Conservation (phyloP, 1,284 basidiomycete species). For the Puccinia hordei region DNA sequence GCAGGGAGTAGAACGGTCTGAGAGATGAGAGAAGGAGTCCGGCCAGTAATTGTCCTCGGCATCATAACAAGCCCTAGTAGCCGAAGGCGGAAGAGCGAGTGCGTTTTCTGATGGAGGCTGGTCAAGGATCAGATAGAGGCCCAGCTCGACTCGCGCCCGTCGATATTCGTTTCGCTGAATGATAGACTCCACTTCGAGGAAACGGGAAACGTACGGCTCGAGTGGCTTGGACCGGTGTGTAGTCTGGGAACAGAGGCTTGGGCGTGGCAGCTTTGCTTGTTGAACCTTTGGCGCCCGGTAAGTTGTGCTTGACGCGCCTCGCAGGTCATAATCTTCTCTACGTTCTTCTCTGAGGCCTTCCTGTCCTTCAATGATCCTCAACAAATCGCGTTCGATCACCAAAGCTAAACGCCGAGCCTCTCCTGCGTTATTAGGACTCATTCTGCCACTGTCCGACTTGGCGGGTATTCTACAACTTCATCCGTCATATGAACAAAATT, state of each 20-base stretch:
- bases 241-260: not conserved
- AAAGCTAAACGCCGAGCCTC: not conserved
- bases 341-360: not conserved
- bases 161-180: slow-evolving; percentile 15
- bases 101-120: not conserved
- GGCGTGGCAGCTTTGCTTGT: not conserved
- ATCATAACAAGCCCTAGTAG: not conserved
- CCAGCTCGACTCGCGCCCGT: not conserved
- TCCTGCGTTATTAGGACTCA: not conserved
- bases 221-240: not conserved
- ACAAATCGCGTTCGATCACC: not conserved
- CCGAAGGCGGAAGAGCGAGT: not conserved
- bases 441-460: not conserved
- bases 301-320: not conserved
- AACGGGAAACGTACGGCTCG: not conserved
- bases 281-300: not conserved
- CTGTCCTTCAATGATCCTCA: not conserved
- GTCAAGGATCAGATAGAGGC: slow-evolving; percentile 7
- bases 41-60: not conserved
- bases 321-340: not conserved
- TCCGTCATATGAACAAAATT: not conserved
- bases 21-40: slow-evolving; percentile 10
- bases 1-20: not conserved
- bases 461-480: not conserved
- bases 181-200: not conserved